Conservation (phyloP, 106 monocot genomes). For the Gastrodia elata region DNA sequence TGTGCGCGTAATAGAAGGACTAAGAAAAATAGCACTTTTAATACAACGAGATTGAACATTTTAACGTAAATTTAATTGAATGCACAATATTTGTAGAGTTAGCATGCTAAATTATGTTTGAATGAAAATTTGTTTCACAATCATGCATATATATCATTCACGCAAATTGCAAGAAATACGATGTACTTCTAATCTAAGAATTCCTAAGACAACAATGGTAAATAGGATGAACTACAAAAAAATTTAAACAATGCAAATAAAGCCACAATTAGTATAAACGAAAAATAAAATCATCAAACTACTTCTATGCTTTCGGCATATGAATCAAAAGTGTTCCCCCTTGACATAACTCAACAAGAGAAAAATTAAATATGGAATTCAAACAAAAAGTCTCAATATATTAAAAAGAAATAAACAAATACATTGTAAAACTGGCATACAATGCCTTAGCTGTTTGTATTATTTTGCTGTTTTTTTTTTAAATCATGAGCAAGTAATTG, state of each 20-base stretch:
- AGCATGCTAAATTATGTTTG: background rate
- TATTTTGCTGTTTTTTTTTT: background rate
- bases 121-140: background rate
- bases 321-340: background rate
- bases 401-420: background rate
- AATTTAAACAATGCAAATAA: background rate
- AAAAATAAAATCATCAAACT: background rate
- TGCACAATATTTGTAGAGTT: background rate
- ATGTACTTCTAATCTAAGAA: background rate
- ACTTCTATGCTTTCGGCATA: background rate
- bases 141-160: background rate
- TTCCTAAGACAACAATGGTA: background rate
- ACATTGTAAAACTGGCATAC: background rate
- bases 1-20: background rate
- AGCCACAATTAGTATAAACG: too few relatives aligned
- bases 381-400: background rate
- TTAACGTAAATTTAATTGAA: background rate
- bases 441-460: background rate
- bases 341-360: background rate
- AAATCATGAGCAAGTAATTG: background rate
- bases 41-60: background rate
- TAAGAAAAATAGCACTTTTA: background rate
- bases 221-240: background rate
- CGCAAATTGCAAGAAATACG: background rate
- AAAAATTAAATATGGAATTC: background rate